Conservation (phyloP, 768 basidiomycete species). For the Rhizopogon rudus region DNA sequence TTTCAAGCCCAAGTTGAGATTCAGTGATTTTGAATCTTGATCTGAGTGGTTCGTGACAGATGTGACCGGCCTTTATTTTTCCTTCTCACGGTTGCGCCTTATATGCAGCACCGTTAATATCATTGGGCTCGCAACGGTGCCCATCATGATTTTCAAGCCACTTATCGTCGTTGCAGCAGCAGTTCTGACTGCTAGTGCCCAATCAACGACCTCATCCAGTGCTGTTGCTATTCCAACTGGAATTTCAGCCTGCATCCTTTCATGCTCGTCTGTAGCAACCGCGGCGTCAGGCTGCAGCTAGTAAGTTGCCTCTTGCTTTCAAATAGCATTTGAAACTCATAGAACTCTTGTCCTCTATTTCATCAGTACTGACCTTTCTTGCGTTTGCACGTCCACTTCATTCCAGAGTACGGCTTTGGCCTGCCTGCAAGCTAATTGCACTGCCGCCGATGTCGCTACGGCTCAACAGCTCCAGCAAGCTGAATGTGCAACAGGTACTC, state of each 20-base stretch:
- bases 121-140: no score
- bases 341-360: background rate
- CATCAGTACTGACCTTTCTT: constrained; percentile 35
- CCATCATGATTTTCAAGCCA: constrained; percentile 8
- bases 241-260: constrained; percentile 6
- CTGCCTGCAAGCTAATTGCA: constrained; percentile 34
- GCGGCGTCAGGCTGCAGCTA: constrained; percentile 1
- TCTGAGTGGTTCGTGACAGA: no score
- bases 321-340: background rate
- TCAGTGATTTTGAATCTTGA: no score
- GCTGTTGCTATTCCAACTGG: background rate
- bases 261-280: constrained; percentile 4
- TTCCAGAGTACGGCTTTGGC: constrained; percentile 30
- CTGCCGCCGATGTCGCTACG: constrained; percentile 19
- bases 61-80: no score
- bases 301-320: constrained; percentile 7
- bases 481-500: constrained; percentile 27
- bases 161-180: constrained; percentile 11
- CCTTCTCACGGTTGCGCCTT: no score
- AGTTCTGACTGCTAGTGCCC: constrained; percentile 16
- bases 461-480: constrained; percentile 26
- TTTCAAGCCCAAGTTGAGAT: no score
- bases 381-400: constrained; percentile 31
- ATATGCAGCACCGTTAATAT: no score
- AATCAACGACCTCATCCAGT: constrained; percentile 4